Base-by-base conservation (phyloP, 345 rosid species). In the Camelina sativa region DNA sequence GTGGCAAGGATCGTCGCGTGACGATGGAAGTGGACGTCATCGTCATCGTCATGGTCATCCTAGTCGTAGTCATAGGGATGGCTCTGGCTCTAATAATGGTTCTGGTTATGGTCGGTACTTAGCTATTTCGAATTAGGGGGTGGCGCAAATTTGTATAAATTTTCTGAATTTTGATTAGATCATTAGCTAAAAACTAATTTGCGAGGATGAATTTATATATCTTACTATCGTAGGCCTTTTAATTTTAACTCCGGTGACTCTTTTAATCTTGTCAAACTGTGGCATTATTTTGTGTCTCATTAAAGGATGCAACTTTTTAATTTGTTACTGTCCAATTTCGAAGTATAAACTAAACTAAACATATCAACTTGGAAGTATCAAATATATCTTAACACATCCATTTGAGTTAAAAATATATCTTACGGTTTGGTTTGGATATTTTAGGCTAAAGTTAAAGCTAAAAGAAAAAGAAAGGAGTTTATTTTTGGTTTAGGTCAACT, bases 51-150 rank as follows among this genome's bases (percentile, higher is more conserved):
- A 1, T 46, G 23, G 59, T 35, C 59, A 19, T 38, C 38, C 23
- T 37, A 32, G 13, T 38, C 53, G 47, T 67, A 48, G 8, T 56
- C 59, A 50, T 61, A 75, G 56, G 74, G 62, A 54, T 50, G 55
- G 62, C 43, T 50, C 73, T 59, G 73, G 44, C 62, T 66, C 67
- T 74, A 74, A 6, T 28, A 28, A 28, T 28, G 30, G 30, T 28
- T 28, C 30, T 52, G 44, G 52, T 40, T 28, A 23, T 67, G 63
- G 63, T 41, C 7, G 69, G 11, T 68, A 62, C 74, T 62, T 76
- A 7, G 74, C 79, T 69, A 68, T 76, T 43, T 52, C 74, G 15
- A 67, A 75, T 60, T 74, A 74, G 67, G 51, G 9, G 5, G 28
- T 2, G n/a, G 48, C 13, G 32, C 19, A 19, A 71, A 37, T 10